A percentile compares a stretch with the other conserved stretches of the same genome.
These are phyloP conservation scores for Phaeosphaeriaceae sp. DNA, from an alignment of 2,329 filamentous ascomycete genomes.

Conservation along the genomic window DNA sequence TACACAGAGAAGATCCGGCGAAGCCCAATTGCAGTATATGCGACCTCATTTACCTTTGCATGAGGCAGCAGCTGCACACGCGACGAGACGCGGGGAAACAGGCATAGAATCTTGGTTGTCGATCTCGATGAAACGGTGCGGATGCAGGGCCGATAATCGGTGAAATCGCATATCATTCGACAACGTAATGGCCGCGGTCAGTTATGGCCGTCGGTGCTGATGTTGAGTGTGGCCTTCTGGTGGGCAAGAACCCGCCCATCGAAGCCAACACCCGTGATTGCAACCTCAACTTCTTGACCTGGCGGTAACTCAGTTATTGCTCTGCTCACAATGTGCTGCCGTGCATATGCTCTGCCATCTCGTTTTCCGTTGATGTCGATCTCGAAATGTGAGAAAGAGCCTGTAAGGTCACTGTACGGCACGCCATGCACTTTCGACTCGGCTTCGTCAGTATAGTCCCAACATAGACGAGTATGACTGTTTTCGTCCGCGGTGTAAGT, in stretches of 20 bases:
- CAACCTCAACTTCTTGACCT: conserved; percentile 16
- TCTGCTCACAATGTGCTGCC: conserved; percentile 30
- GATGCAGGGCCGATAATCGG: conserved; percentile 1
- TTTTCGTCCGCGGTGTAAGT: conserved; percentile 20
- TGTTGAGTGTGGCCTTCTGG: neutral
- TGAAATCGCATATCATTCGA: neutral
- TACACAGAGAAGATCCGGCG: conserved; percentile 4
- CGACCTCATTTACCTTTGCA: conserved; percentile 5
- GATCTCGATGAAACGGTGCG: neutral
- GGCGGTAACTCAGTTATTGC: conserved; percentile 16
- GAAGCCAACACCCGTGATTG: conserved; percentile 38
- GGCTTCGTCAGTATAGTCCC: conserved; percentile 18
- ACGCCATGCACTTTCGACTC: conserved; percentile 8
- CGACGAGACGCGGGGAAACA: conserved; percentile 10
- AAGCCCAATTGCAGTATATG: neutral
- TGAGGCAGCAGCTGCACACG: conserved; percentile 9
- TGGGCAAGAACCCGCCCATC: conserved; percentile 31
- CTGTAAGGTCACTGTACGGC: conserved; percentile 44
- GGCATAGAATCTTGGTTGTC: conserved; percentile 14
- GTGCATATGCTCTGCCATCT: conserved; percentile 39
- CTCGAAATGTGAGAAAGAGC: conserved; percentile 43
- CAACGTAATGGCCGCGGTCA: conserved; percentile 6
- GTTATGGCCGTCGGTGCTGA: neutral
- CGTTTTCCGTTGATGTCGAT: conserved; percentile 29
- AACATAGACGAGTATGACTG: conserved; percentile 35